These are phyloP conservation scores for Aspergillus sp. DNA, from an alignment of 2,329 filamentous ascomycete species.

Conservation along the genomic window DNA sequence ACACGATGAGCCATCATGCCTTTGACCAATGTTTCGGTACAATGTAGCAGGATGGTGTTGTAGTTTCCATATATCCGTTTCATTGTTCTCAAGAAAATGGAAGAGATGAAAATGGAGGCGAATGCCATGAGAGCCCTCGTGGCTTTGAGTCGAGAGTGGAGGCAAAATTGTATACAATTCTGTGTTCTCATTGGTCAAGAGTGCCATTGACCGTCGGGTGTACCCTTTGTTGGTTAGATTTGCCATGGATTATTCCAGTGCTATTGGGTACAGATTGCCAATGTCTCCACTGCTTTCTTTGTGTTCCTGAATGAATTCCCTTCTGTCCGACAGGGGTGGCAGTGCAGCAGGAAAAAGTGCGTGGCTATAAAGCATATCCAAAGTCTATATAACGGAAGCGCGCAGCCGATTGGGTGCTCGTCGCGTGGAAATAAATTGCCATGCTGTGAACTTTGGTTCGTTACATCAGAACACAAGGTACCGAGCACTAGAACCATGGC, in stretches of 20 bases:
- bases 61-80: neutral
- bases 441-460: too few relatives aligned
- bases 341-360: too few relatives aligned
- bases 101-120: neutral
- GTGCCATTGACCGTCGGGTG: neutral
- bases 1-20: too few relatives aligned
- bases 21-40: too few relatives aligned
- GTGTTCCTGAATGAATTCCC: neutral
- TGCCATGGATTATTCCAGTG: neutral
- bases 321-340: neutral
- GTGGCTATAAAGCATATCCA: too few relatives aligned
- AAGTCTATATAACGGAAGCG: too few relatives aligned
- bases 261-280: neutral
- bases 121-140: neutral
- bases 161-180: neutral
- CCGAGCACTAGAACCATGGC: too few relatives aligned
- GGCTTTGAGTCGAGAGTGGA: neutral
- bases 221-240: neutral
- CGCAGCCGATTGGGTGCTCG: too few relatives aligned
- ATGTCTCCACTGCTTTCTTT: neutral
- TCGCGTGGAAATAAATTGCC: too few relatives aligned
- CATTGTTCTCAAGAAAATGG: neutral
- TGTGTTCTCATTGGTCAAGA: neutral
- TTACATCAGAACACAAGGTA: too few relatives aligned
- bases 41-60: too few relatives aligned